Evolutionary conservation across 23 red algal species (phyloP), one percentile per base, ranked within the genome.

Genomic region (Agarophyton chilense): DNA sequence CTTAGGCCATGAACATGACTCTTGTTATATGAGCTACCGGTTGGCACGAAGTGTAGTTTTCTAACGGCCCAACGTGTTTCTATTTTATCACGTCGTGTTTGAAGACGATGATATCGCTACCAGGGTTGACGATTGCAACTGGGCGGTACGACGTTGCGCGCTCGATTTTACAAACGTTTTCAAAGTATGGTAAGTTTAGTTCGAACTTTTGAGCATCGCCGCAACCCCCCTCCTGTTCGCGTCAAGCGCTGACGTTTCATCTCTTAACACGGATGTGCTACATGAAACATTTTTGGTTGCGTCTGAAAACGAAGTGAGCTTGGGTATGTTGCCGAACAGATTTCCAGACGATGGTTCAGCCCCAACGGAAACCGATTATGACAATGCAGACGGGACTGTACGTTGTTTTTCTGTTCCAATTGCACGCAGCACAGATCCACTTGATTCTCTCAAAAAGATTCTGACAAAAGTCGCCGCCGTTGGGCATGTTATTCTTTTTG

Each of bases 321-420:
- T 54, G 71, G 85, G 85, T 62, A 89, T 89, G 85, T 52, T 89
- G n/a, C 85, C 85, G n/a, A 89, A 89, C 35, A 39, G 85, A 26
- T 89, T 89, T 63, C 85, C 85, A 33, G 85, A 89, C 41, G 85
- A 89, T n/a, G 85, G 85, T 17, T 89, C 85, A 49, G 85, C 85
- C 18, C 85, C 85, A 21, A 89, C 85, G 26, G 85, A 89, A 65
- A 52, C 36, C 2, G 85, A 89, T 78, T 89, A 89, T 29, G 67
- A 89, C 10, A 89, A 89, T 42, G 85, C 85, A 56, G 85, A 89
- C 41, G 85, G 85, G n/a, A 89, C 85, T n/a, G 85, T 89, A 78
- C 24, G 85, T 77, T 41, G 12, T 78, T 43, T 6, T 47, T 47
- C 44, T 38, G 2, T 34, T 56, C 33, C 4, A n/a, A n/a, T n/a